These are phyloP conservation scores for Hirsutella minnesotensis DNA, from an alignment of 2,329 filamentous ascomycete genomes.

Conservation along the genomic window DNA sequence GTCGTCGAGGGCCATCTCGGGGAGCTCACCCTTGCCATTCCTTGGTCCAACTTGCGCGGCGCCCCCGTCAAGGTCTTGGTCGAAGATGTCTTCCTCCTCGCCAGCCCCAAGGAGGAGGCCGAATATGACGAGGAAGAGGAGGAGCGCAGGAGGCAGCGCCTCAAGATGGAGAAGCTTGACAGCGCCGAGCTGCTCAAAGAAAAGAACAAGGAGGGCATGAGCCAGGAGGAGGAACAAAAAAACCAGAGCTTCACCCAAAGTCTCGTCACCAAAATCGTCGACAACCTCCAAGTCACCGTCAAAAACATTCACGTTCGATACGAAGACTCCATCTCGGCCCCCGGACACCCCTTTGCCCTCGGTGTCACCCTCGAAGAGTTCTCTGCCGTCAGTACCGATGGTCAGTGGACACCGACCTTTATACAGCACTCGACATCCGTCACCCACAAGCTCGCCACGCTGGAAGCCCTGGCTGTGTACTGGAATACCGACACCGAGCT, in stretches of 20 bases:
- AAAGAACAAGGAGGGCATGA: conserved; percentile 82
- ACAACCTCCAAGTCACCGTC: conserved; percentile 94
- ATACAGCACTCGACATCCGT: conserved; percentile 75
- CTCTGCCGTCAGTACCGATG: conserved; percentile 91
- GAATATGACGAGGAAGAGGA: conserved; percentile 92
- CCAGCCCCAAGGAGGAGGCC: conserved; percentile 89
- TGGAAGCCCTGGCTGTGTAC: conserved; percentile 85
- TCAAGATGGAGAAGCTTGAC: conserved; percentile 98
- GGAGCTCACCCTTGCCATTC: conserved; percentile 82
- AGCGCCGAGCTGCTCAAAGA: conserved; percentile 92
- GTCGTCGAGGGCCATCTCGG: conserved; percentile 92
- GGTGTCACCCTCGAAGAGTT: conserved; percentile 91
- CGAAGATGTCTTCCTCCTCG: conserved; percentile 91
- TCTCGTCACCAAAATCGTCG: conserved; percentile 88
- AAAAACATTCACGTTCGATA: conserved; percentile 99
- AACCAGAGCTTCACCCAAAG: conserved; percentile 97
- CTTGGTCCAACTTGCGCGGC: conserved; percentile 92
- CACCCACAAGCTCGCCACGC: conserved; percentile 86
- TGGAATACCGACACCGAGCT: conserved; percentile 94
- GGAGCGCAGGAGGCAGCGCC: conserved; percentile 68
- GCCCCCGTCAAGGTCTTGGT: conserved; percentile 92
- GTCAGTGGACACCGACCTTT: conserved; percentile 90
- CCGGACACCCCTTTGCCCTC: conserved; percentile 87
- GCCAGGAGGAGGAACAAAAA: conserved; percentile 89
- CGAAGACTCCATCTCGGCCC: conserved; percentile 91